phyloP scores from a whole-genome alignment of 2,329 filamentous ascomycete species.

The Exophiala calicioides region DNA sequence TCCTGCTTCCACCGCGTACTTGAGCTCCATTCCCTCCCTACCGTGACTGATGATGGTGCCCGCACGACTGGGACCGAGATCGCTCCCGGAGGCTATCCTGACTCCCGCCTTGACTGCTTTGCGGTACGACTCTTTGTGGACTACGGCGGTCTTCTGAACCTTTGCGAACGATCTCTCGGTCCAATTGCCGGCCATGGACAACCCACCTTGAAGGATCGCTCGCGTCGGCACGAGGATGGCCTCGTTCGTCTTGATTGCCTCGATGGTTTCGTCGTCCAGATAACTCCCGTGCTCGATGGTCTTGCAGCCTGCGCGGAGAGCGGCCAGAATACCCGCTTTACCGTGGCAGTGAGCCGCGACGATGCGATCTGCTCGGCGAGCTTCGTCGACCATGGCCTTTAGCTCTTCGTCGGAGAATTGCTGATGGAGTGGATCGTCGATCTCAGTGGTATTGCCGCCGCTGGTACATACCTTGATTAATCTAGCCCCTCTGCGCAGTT shows the following conservation, averaged over 20 bases:
- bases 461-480: slow-evolving; percentile 65
- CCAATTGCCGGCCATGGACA: slow-evolving; percentile 33
- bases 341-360: slow-evolving; percentile 63
- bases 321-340: slow-evolving; percentile 55
- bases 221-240: slow-evolving; percentile 57
- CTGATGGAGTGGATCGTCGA: slow-evolving; percentile 54
- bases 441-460: slow-evolving; percentile 59
- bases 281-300: slow-evolving; percentile 59
- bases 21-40: slow-evolving; percentile 48
- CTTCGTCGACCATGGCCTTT: slow-evolving; percentile 54
- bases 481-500: slow-evolving; percentile 58
- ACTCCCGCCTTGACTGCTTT: slow-evolving; percentile 47
- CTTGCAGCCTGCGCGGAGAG: slow-evolving; percentile 55
- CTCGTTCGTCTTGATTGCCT: slow-evolving; percentile 52
- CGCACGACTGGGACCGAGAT: slow-evolving; percentile 43
- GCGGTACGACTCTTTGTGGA: slow-evolving; percentile 41
- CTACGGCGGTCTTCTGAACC: neutral
- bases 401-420: slow-evolving; percentile 62
- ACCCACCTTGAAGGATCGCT: slow-evolving; percentile 50
- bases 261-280: slow-evolving; percentile 48
- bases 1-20: slow-evolving; percentile 48
- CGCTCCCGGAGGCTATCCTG: slow-evolving; percentile 51
- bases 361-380: slow-evolving; percentile 52
- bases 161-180: neutral
- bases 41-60: slow-evolving; percentile 40